Base-by-base conservation (phyloP, 208 protist genomes). In the Trypanosoma grayi region DNA sequence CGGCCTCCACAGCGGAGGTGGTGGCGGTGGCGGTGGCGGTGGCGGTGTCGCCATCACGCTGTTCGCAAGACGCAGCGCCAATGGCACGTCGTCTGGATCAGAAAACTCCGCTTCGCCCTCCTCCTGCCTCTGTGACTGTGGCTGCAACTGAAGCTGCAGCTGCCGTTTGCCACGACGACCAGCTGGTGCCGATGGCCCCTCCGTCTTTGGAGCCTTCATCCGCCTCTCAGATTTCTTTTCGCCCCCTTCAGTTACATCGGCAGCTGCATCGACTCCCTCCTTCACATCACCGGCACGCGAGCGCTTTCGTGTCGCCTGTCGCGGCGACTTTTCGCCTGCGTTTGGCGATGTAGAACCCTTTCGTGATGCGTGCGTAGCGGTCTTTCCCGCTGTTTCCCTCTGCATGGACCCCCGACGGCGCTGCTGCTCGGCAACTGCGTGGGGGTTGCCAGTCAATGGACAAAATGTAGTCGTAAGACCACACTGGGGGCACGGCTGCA, bases 391-490 rank as follows among this genome's bases (percentile, higher is more conserved):
- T 57, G 57, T 22, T 64, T 65, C 13, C 31, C n/a, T n/a, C n/a
- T 27, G 22, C 13, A 22, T 7, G n/a, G 44, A 22, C n/a, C 31
- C 50, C 22, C 33, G 24, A 18, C 22, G 5, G 10, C 33, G 13
- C 50, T 33, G 28, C 28, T 33, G n/a, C n/a, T 36, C 34, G 9
- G 5, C 52, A 40, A 60, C 60, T 8, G 18, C 31, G 51, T 93
- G 86, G 28, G 77, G 70, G 43, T 81, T 60, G 33, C 86, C 86
- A 1, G 79, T 82, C 34, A 81, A 58, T 8, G 82, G 77, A 53
- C 86, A 92, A 60, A 92, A 92, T 1, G 77, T 61, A 4, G 79
- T 81, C 36, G 41, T 28, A 27, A 83, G 74, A 2, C 81, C 81
- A 60, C 85, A 92, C 37, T 79, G 67, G 4, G 75, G 79, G 50